A percentile compares a stretch with the other conserved stretches of the same genome.
Conservation (phyloP, 129 eudicot species). For the Tagetes patula region DNA sequence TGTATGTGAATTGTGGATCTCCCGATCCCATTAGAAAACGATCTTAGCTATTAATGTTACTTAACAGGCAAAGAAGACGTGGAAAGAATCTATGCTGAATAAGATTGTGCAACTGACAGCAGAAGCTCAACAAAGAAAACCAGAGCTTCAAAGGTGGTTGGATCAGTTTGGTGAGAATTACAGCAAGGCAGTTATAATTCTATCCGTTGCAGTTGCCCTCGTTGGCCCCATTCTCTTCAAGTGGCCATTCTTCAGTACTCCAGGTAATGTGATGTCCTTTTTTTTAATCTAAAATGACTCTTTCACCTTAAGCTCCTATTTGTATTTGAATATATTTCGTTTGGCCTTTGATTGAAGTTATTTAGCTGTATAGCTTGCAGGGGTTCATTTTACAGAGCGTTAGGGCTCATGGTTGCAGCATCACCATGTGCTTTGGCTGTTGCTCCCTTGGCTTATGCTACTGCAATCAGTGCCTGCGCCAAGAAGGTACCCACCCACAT, state of each 20-base stretch:
- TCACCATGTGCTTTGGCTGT: slow-evolving; percentile 99
- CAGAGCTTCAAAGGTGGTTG: slow-evolving; percentile 93
- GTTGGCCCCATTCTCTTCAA: slow-evolving; percentile 85
- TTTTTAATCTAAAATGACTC: background rate
- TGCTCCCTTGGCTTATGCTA: slow-evolving; percentile 94
- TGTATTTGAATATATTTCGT: background rate
- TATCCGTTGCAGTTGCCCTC: slow-evolving; percentile 76
- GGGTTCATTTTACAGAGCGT: slow-evolving; percentile 91
- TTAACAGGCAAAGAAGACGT: slow-evolving; percentile 77
- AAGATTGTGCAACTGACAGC: slow-evolving; percentile 88
- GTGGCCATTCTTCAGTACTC: slow-evolving; percentile 86
- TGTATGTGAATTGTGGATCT: slow-evolving; percentile 3
- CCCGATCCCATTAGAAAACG: background rate
- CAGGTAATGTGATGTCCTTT: slow-evolving; percentile 54
- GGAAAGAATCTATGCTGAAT: slow-evolving; percentile 94
- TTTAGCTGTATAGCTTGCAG: slow-evolving; percentile 70
- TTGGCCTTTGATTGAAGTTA: slow-evolving; percentile 25
- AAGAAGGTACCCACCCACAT: slow-evolving; percentile 53
- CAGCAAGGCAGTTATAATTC: slow-evolving; percentile 73
- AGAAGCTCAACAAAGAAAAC: slow-evolving; percentile 91
- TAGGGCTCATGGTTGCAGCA: slow-evolving; percentile 99
- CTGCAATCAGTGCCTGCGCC: slow-evolving; percentile 98
- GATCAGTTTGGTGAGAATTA: slow-evolving; percentile 94
- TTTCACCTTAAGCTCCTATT: background rate
- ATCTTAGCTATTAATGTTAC: slow-evolving; percentile 10